Base-by-base conservation (phyloP, 1,139 yeast species). In the Magnusiomyces suaveolens region DNA sequence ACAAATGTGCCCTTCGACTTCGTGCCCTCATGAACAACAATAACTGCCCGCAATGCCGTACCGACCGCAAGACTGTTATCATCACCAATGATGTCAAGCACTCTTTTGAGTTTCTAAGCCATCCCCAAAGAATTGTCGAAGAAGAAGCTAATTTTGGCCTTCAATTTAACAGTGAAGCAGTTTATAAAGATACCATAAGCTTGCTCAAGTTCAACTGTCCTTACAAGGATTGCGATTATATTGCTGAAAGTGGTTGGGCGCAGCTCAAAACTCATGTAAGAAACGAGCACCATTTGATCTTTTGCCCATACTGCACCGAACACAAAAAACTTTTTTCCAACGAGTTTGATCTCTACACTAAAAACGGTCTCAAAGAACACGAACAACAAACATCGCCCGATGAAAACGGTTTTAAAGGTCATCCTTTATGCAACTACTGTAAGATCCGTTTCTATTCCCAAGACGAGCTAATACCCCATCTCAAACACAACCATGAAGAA, bases 361-460 rank as follows among this genome's bases (percentile, higher is more conserved):
- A 75, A 48, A 80, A 80, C 57, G 84, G 81, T 60, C 75, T 92
- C 51, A 81, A 79, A 57, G 76, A 72, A 53, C 99, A 92, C 70
- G 85, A 84, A 65, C 12, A 29, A 12, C 14, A 18, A 18, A 69
- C 76, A 3, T 76, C 74, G 46, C 97, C 96, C 48, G 79, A 77
- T 60, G 77, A 75, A 49, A 69, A 72, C 21, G 97, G 97, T 1
- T 90, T 90, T 67, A 74, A 71, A 12, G 97, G 97, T 0, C 99
- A 92, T 66, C 97, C 97, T 0, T 76, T 78, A 60, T 92, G 99
- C 75, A 81, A 80, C 60, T 87, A 87, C 67, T 92, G 98, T 69
- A 72, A 78, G 2, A 77, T 74, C 60, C 71, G 95, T 56, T 90
- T 87, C 66, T 92, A 92, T 66, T 88, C 96, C 0, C 89, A 83